Evolutionary conservation across 371 early-diverging fungal genomes (phyloP).

Genomic region (Parasitella parasitica): DNA sequence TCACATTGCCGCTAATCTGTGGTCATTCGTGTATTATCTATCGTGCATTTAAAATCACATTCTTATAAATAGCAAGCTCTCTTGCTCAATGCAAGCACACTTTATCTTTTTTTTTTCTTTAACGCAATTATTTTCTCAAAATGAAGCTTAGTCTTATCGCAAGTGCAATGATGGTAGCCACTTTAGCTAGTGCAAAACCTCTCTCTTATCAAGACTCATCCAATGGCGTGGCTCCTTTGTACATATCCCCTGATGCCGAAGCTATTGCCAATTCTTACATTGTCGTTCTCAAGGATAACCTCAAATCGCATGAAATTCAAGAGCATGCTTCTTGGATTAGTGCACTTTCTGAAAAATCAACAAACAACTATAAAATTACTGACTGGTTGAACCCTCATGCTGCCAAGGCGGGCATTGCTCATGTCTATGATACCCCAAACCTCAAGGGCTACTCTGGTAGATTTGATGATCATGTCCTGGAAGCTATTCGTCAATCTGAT

Average conservation of each 20-base stretch:
- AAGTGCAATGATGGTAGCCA: conserved; percentile 21
- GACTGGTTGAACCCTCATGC: conserved; percentile 30
- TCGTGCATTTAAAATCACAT: not conserved
- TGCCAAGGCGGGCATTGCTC: conserved; percentile 57
- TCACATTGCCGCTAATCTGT: not conserved
- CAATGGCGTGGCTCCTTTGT: conserved; percentile 59
- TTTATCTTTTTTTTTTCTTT: conserved; percentile 6
- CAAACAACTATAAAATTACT: not conserved
- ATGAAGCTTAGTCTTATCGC: conserved; percentile 30
- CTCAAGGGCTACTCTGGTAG: conserved; percentile 83
- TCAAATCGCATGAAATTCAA: conserved; percentile 22
- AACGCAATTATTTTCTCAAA: not conserved
- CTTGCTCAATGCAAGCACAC: not conserved
- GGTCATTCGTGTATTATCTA: not conserved
- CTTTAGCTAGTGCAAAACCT: conserved; percentile 19
- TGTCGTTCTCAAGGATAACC: conserved; percentile 76
- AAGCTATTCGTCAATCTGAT: conserved; percentile 63
- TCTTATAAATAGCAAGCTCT: not conserved
- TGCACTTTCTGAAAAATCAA: conserved; percentile 8
- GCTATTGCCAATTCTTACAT: conserved; percentile 80
- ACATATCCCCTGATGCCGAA: conserved; percentile 63
- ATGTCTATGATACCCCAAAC: conserved; percentile 70
- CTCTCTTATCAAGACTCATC: conserved; percentile 4
- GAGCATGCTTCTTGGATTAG: conserved; percentile 37
- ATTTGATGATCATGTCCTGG: conserved; percentile 65